A percentile compares a stretch with the other conserved stretches of the same genome.
Evolutionary conservation across 176 grass and related monocot species (phyloP).

Genomic region (Raddia distichophylla): DNA sequence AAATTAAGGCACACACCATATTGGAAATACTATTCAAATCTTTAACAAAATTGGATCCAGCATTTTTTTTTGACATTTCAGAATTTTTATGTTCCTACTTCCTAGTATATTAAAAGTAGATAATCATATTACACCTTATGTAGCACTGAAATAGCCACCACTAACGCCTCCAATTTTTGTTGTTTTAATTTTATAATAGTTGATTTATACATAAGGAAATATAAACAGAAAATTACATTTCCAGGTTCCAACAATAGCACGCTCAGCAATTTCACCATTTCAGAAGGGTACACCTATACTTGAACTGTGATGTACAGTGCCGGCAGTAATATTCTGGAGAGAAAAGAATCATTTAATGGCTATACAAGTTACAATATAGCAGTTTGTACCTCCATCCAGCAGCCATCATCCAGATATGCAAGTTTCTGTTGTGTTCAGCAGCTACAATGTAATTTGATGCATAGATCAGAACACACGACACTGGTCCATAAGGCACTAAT

Average conservation of each 20-base stretch:
- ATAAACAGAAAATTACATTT: not conserved
- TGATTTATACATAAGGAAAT: not conserved
- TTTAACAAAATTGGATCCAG: not conserved
- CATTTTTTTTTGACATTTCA: not conserved
- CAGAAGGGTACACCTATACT: constrained; percentile 16
- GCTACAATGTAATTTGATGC: constrained; percentile 79
- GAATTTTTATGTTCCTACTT: not conserved
- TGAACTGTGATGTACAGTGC: constrained; percentile 4
- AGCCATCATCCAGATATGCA: constrained; percentile 86
- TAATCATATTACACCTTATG: not conserved
- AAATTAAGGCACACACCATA: not conserved
- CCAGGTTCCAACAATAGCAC: constrained; percentile 19
- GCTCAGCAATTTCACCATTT: not conserved
- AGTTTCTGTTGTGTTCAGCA: constrained; percentile 58
- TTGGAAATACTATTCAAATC: not conserved
- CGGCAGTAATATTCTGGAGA: constrained; percentile 17
- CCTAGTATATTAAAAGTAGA: constrained; percentile 14
- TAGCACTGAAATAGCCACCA: too few species aligned
- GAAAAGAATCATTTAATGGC: constrained; percentile 3
- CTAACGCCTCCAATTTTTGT: not conserved
- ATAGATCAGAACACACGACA: constrained; percentile 70
- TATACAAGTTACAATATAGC: constrained; percentile 14
- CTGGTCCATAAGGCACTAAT: constrained; percentile 59
- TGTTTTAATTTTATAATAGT: constrained; percentile 20
- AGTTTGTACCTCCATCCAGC: constrained; percentile 69